phyloP scores from a whole-genome alignment of 2,329 filamentous ascomycete species.

The Pseudogymnoascus sp. region DNA sequence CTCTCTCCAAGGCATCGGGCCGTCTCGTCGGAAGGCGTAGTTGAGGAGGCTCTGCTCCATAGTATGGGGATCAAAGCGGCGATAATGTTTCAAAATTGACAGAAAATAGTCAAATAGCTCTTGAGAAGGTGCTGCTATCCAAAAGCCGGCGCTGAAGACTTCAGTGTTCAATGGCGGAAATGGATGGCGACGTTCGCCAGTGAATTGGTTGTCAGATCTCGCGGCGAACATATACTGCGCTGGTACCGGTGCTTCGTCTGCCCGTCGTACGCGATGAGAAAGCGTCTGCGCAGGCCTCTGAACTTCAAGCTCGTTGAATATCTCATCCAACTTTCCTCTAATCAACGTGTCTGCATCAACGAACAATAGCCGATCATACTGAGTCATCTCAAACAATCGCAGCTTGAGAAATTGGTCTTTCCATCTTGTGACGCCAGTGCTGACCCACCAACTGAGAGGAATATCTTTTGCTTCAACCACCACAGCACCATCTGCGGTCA shows the following conservation, averaged over 20 bases:
- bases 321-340: slow-evolving; percentile 30
- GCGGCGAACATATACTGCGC: slow-evolving; percentile 31
- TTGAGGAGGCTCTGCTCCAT: slow-evolving; percentile 40
- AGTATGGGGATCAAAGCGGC: slow-evolving; percentile 33
- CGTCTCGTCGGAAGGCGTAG: slow-evolving; percentile 36
- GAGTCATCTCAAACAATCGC: slow-evolving; percentile 34
- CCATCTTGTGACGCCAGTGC: slow-evolving; percentile 33
- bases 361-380: slow-evolving; percentile 38
- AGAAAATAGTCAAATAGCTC: slow-evolving; percentile 35
- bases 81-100: slow-evolving; percentile 30
- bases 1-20: slow-evolving; percentile 38
- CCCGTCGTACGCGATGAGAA: slow-evolving; percentile 16
- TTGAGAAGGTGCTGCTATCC: slow-evolving; percentile 33
- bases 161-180: slow-evolving; percentile 31
- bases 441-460: slow-evolving; percentile 30
- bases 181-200: slow-evolving; percentile 29
- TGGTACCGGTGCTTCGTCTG: slow-evolving; percentile 30
- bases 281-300: slow-evolving; percentile 19
- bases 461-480: slow-evolving; percentile 34
- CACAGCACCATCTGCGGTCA: slow-evolving; percentile 34
- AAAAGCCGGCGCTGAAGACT: slow-evolving; percentile 37
- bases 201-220: slow-evolving; percentile 30
- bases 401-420: slow-evolving; percentile 40
- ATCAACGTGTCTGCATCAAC: slow-evolving; percentile 39
- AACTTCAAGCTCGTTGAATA: slow-evolving; percentile 31